Conservation (phyloP, 2,329 filamentous ascomycete genomes). For the Exophiala spinifera region DNA sequence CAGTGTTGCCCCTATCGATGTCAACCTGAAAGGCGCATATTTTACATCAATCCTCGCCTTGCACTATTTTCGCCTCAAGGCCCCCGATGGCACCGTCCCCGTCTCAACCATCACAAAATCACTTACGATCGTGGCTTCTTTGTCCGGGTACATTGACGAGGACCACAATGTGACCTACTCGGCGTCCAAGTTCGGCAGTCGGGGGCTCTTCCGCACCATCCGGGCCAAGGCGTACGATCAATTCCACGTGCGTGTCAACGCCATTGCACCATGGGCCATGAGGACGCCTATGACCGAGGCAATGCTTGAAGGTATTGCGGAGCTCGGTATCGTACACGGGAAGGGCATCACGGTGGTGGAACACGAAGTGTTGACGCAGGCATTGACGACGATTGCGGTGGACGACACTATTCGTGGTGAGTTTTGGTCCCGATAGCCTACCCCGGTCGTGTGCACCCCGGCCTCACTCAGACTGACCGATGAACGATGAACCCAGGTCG, state of each 20-base stretch:
- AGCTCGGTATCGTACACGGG: slow-evolving; percentile 1
- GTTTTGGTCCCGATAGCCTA: background rate
- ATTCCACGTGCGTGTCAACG: slow-evolving; percentile 6
- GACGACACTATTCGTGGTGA: slow-evolving; percentile 9
- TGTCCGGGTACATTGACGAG: slow-evolving; percentile 17
- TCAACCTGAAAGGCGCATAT: slow-evolving; percentile 32
- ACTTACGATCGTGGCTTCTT: slow-evolving; percentile 15
- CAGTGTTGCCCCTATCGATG: slow-evolving; percentile 25
- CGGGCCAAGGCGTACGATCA: background rate
- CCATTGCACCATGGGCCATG: slow-evolving; percentile 8
- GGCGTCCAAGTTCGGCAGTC: slow-evolving; percentile 23
- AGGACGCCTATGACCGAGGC: slow-evolving; percentile 15
- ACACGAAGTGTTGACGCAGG: slow-evolving; percentile 6
- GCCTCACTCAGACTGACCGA: too few relatives aligned
- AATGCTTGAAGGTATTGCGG: background rate
- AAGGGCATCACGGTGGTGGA: slow-evolving; percentile 7
- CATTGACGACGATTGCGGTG: slow-evolving; percentile 1
- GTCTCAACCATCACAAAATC: background rate
- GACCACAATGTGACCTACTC: slow-evolving; percentile 17
- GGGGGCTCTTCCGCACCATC: slow-evolving; percentile 22
- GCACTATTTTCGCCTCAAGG: slow-evolving; percentile 30
- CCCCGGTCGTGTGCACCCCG: too few relatives aligned
- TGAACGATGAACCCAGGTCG: background rate
- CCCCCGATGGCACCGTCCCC: background rate
- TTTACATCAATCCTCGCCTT: slow-evolving; percentile 33